phyloP scores from a whole-genome alignment of 768 basidiomycete species.

The Pholiota microspora region DNA sequence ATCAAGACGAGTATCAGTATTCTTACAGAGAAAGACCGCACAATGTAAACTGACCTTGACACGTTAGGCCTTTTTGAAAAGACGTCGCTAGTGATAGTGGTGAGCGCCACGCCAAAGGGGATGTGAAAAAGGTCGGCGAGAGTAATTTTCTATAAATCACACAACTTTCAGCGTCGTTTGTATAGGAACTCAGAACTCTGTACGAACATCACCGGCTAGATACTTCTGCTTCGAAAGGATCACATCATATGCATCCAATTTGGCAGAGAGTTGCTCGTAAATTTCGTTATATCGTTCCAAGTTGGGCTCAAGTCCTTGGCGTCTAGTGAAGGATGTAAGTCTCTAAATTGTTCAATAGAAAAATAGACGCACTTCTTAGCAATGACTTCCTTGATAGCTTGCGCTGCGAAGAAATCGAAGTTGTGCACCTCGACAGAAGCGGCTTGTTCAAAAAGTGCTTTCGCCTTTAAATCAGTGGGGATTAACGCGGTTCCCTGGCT shows the following conservation, averaged over 20 bases:
- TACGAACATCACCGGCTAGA: slow-evolving; percentile 49
- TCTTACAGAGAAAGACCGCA: not conserved
- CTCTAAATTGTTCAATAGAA: not conserved
- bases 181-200: not conserved
- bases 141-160: slow-evolving; percentile 36
- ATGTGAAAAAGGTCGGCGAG: slow-evolving; percentile 61
- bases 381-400: slow-evolving; percentile 45
- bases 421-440: slow-evolving; percentile 49
- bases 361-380: slow-evolving; percentile 40
- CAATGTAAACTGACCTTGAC: slow-evolving; percentile 28
- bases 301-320: slow-evolving; percentile 27
- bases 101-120: slow-evolving; percentile 32
- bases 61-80: slow-evolving; percentile 42
- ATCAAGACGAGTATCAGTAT: not conserved
- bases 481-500: slow-evolving; percentile 48
- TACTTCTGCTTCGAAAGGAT: slow-evolving; percentile 58
- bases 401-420: slow-evolving; percentile 48
- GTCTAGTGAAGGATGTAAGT: slow-evolving; percentile 8
- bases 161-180: too few relatives aligned
- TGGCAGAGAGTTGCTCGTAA: slow-evolving; percentile 30
- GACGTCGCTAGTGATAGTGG: slow-evolving; percentile 21
- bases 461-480: slow-evolving; percentile 37
- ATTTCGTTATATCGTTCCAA: slow-evolving; percentile 24
- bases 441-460: slow-evolving; percentile 51
- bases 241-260: slow-evolving; percentile 52